phyloP scores from a whole-genome alignment of 2,329 filamentous ascomycete genomes.

The Phialophora macrospora region DNA sequence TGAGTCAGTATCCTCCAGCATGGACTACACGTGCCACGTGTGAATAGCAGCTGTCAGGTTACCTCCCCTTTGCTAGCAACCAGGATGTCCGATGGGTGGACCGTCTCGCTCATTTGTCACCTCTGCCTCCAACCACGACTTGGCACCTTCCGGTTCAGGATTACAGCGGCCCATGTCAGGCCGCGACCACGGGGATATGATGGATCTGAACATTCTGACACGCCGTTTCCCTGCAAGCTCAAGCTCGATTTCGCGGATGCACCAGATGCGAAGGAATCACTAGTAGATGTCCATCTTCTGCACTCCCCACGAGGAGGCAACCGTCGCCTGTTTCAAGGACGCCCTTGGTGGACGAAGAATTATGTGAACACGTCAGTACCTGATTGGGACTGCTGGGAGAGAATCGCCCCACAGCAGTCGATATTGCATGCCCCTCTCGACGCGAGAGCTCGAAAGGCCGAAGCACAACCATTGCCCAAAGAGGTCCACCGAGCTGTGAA shows the following conservation, averaged over 20 bases:
- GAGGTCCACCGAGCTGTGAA: neutral
- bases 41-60: neutral
- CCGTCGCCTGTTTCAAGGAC: neutral
- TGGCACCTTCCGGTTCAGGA: neutral
- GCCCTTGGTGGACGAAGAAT: neutral
- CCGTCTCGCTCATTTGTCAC: neutral
- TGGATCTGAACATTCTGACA: neutral
- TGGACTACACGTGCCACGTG: neutral
- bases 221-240: neutral
- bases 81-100: neutral
- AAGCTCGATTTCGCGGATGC: neutral
- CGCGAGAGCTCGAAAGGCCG: neutral
- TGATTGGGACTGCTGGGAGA: neutral
- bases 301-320: neutral
- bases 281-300: neutral
- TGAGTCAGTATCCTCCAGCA: neutral
- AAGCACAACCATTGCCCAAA: neutral
- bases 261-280: neutral
- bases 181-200: neutral
- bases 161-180: neutral
- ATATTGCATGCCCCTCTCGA: neutral
- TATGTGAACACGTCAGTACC: neutral
- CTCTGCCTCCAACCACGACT: neutral
- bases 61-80: neutral
- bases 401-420: neutral